phyloP scores from a whole-genome alignment of 2,329 filamentous ascomycete species.

The Aspergillus clavatus region DNA sequence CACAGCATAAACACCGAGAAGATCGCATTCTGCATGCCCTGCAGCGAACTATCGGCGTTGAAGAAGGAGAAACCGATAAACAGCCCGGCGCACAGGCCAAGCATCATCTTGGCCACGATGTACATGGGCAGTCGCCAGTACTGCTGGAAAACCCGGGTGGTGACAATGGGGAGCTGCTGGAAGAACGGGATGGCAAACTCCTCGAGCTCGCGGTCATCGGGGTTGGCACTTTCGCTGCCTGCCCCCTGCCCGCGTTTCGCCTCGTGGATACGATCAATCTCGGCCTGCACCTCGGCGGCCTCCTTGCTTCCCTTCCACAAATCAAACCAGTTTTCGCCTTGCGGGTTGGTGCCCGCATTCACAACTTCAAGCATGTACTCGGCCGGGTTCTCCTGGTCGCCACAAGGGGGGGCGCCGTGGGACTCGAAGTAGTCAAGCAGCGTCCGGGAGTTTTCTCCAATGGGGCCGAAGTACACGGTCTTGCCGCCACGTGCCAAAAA shows the following conservation, averaged over 20 bases:
- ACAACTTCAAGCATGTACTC: slow-evolving; percentile 66
- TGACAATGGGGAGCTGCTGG: slow-evolving; percentile 62
- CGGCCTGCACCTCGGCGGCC: slow-evolving; percentile 49
- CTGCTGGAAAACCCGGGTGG: slow-evolving; percentile 73
- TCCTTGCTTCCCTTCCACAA: slow-evolving; percentile 57
- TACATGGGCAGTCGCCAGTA: slow-evolving; percentile 85
- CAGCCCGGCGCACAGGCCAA: slow-evolving; percentile 58
- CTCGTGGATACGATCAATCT: slow-evolving; percentile 54
- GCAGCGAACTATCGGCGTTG: slow-evolving; percentile 63
- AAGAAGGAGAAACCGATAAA: slow-evolving; percentile 83
- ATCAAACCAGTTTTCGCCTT: slow-evolving; percentile 54
- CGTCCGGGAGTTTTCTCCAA: slow-evolving; percentile 53
- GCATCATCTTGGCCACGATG: slow-evolving; percentile 71
- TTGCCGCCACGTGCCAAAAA: slow-evolving; percentile 61
- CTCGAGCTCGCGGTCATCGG: slow-evolving; percentile 57
- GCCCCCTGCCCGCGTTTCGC: slow-evolving; percentile 34
- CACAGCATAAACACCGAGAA: slow-evolving; percentile 78
- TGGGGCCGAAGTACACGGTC: slow-evolving; percentile 64
- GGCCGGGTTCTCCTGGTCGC: slow-evolving; percentile 61
- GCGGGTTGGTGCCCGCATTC: slow-evolving; percentile 31
- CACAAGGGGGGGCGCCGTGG: slow-evolving; percentile 57
- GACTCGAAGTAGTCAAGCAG: slow-evolving; percentile 60
- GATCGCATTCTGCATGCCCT: slow-evolving; percentile 79
- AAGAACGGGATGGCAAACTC: slow-evolving; percentile 73
- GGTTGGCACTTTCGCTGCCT: slow-evolving; percentile 22